Base-by-base conservation (phyloP, 1,284 basidiomycete genomes). In the Ganoderma resinaceum region DNA sequence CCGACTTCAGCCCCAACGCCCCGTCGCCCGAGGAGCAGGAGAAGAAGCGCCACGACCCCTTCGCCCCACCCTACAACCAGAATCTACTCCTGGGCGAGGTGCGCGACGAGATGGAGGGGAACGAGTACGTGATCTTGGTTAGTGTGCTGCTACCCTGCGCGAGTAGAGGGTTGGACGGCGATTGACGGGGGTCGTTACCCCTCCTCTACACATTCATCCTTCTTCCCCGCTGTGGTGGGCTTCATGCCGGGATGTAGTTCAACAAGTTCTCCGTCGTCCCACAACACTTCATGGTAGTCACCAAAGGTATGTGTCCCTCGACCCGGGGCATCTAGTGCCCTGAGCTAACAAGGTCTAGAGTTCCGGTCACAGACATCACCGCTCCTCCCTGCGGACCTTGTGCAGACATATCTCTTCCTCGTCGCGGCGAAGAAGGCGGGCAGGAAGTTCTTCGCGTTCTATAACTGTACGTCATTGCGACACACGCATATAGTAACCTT, bases 221-320 rank as follows among this genome's bases (percentile, higher is more conserved):
- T 7, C 38, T 12, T n/a, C 20, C 20, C 20, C 20, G 43, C 20
- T 9, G 20, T 20, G 12, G 23, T 59, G 52, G 26, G 59, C 37
- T 35, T 7, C 20, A 23, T 16, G 37, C 37, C 2, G 58, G 37
- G 52, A 29, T 42, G 31, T 67, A 95, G 94, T 80, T 95, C 73
- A 95, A 95, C 81, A 95, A 95, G 77, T 97, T 88, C 78, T 90
- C 93, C n/a, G 87, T 96, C 11, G 86, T 94, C 20, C 90, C 91
- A 0, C 83, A 90, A 61, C 95, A 97, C 78, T 94, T 96, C 76
- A 82, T 97, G 26, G 79, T 96, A 62, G 88, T 93, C 57, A 92
- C 92, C 20, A 94, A 93, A 86, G 91, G 93, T 92, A 20, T 62
- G 65, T 53, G 9, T 16, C 26, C 42, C 7, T 26, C 42, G 1